Base-by-base conservation (phyloP, 768 basidiomycete genomes). In the Coprinellus micaceus region DNA sequence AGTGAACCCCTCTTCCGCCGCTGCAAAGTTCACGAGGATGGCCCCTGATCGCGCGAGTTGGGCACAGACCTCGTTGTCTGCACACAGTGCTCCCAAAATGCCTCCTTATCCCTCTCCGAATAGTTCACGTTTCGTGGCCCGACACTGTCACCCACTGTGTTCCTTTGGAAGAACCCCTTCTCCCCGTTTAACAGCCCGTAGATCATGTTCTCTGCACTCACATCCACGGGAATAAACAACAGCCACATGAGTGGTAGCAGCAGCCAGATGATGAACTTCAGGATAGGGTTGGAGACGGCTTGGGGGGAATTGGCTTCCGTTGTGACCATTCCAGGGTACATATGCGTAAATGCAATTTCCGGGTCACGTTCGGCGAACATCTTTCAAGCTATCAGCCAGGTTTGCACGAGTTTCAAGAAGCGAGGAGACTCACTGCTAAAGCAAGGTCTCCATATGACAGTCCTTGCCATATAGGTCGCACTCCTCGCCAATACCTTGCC, bases 301-400 rank as follows among this genome's bases (percentile, higher is more conserved):
- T 7, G 22, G n/a, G 39, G 24, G 19, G 33, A 63, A 21, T 53
- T 58, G 12, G 60, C 48, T 39, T 46, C 61, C 11, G 74, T 75
- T 45, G 68, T 61, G 24, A 78, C 75, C 36, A 63, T 50, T 1
- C 80, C 81, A 0, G 80, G 79, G 52, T 62, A 66, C 26, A 69
- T 69, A 58, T 81, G 80, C 0, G 72, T 69, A 64, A 82, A 80
- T 4, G 71, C 66, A 30, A 81, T 65, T 28, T 63, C 69, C 6
- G 76, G 76, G 33, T 80, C 66, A 1, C 69, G 68, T 7, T 68
- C 60, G 1, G 78, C 70, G 54, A 76, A 77, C 47, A 49, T 49
- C 47, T 49, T n/a, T n/a, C n/a, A 49, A 49, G 25, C 17, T 1
- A 26, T 28, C 13, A 2, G 47, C 7, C n/a, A 2, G 12, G 4